phyloP scores from a whole-genome alignment of 768 basidiomycete genomes.

The Tricholoma bakamatsutake region DNA sequence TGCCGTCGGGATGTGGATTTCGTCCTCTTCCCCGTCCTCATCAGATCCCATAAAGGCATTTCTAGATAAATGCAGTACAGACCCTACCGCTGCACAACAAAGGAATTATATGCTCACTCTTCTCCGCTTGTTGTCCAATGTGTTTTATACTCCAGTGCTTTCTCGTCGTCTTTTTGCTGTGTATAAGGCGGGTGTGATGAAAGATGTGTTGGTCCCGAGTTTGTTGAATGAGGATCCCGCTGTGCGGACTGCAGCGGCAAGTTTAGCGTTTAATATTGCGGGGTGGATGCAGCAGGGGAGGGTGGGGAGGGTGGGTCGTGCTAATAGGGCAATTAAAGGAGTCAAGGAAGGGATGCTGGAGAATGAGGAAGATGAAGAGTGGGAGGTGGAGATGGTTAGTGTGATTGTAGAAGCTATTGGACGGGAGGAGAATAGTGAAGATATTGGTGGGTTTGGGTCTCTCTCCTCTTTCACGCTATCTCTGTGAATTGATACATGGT shows the following conservation, averaged over 20 bases:
- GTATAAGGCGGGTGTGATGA: conserved; percentile 34
- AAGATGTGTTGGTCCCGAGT: conserved; percentile 51
- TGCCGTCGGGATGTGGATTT: conserved; percentile 45
- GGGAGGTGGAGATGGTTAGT: conserved; percentile 80
- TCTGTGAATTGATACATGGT: neutral
- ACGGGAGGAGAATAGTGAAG: conserved; percentile 67
- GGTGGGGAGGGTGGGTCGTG: conserved; percentile 29
- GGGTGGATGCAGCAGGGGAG: conserved; percentile 59
- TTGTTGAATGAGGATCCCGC: conserved; percentile 62
- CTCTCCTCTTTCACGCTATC: too few species aligned
- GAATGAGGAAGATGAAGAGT: conserved; percentile 63
- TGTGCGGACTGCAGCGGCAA: conserved; percentile 77
- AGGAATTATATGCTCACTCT: conserved; percentile 61
- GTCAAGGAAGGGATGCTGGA: conserved; percentile 25
- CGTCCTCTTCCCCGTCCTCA: conserved; percentile 23
- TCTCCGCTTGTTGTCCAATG: conserved; percentile 65
- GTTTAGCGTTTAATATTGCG: conserved; percentile 72
- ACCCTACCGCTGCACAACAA: conserved; percentile 13
- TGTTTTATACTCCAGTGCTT: conserved; percentile 49
- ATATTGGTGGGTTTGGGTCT: conserved; percentile 56
- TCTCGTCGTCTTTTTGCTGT: conserved; percentile 29
- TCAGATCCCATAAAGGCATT: conserved; percentile 41
- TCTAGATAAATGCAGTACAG: conserved; percentile 30
- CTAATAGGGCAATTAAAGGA: too few species aligned
- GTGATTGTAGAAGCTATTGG: conserved; percentile 78